Conservation (phyloP, 1,284 basidiomycete species). For the Cutaneotrichosporon sp. region DNA sequence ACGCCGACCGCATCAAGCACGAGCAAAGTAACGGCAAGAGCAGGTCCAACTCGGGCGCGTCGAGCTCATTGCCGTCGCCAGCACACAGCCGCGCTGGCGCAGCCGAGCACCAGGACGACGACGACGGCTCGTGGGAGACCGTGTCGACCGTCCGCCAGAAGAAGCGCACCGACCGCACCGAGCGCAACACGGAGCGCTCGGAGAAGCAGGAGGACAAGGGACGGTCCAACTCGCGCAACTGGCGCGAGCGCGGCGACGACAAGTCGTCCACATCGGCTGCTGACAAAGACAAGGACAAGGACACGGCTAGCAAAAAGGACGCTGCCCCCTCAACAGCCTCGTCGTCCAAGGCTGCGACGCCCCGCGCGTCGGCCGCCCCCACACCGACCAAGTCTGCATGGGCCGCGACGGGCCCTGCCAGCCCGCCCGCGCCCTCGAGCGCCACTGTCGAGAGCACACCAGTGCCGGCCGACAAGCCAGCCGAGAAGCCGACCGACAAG, state of each 20-base stretch:
- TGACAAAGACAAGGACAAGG: slow-evolving; percentile 14
- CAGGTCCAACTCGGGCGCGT: slow-evolving; percentile 9
- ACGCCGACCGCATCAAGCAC: slow-evolving; percentile 48
- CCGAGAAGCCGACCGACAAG: background rate
- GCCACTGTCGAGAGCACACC: background rate
- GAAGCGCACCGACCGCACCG: slow-evolving; percentile 11
- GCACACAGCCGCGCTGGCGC: background rate
- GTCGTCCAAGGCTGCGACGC: slow-evolving; percentile 7
- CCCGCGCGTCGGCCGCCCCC: slow-evolving; percentile 10
- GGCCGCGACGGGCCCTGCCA: slow-evolving; percentile 18
- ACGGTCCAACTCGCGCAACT: slow-evolving; percentile 39
- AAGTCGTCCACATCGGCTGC: slow-evolving; percentile 10
- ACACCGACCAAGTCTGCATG: slow-evolving; percentile 34
- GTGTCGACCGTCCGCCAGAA: slow-evolving; percentile 23
- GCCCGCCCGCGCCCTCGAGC: slow-evolving; percentile 7
- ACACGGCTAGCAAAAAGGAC: slow-evolving; percentile 22
- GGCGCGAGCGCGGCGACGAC: slow-evolving; percentile 26
- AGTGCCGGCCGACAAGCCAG: background rate
- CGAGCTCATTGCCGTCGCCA: slow-evolving; percentile 16
- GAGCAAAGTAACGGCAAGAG: slow-evolving; percentile 7
- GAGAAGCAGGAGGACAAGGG: slow-evolving; percentile 32
- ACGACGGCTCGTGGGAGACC: slow-evolving; percentile 20
- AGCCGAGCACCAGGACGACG: slow-evolving; percentile 6
- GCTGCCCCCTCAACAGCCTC: slow-evolving; percentile 8
- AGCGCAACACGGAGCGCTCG: slow-evolving; percentile 8